Evolutionary conservation across 164 flowering plant genomes (phyloP), one percentile per base, ranked within the genome.

Genomic region (Umbilicus rupestris): DNA sequence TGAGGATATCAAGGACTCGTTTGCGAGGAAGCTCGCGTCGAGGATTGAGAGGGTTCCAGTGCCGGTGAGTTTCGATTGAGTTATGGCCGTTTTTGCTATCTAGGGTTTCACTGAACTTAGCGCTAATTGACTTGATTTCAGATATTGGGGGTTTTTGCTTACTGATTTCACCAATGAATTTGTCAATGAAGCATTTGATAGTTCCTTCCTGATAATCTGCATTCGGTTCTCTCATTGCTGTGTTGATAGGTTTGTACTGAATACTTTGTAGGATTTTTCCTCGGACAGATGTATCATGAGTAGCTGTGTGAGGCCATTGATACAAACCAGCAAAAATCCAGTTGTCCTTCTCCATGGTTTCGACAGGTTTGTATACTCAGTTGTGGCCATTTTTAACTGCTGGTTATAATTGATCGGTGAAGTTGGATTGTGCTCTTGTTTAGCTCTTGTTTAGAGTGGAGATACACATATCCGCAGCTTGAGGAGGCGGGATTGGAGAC

Each of bases 401-500:
- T 4, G 59, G 42, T 29, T 44, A 5, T n/a, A 7, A 20, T 46
- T 52, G 47, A 28, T 62, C 66, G 3, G 57, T 68, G 10, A 29
- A 64, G 76, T 71, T 82, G 68, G 73, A 66, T 63, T 58, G 19
- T 79, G 75, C 74, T 77, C 69, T 73, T 72, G 57, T 73, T 73
- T 85, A 93, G 97, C 74, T 90, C 94, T 60, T 90, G 97, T 75
- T 84, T 90, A 79, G 97, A 94, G 76, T 94, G 99, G 99, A 91
- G 99, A 76, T 87, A 74, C 69, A 67, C 87, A 26, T 81, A 78
- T 66, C 99, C 99, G 11, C 57, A 89, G 79, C 90, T 94, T 30
- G 99, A 94, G 82, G 87, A 89, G 69, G 95, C 93, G 57, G 90
- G 92, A n/a, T 35, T 89, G 55, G 97, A 89, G 76, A 78, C 89